Conservation (phyloP, 768 basidiomycete species). For the Termitomyces sp. region DNA sequence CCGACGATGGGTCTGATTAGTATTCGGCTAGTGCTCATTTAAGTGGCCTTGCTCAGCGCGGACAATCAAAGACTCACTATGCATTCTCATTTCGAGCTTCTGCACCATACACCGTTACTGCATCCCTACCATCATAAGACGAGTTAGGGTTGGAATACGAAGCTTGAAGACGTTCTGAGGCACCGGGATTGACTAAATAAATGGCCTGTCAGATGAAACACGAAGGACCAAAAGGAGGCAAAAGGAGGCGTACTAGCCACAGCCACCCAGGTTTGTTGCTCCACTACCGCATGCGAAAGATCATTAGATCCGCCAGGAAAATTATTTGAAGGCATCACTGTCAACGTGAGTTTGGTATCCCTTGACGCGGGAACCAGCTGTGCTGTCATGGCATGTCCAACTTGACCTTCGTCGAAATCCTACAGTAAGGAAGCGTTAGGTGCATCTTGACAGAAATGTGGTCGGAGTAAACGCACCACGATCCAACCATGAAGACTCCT, state of each 20-base stretch:
- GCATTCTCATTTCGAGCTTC: conserved; percentile 61
- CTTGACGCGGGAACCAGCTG: conserved; percentile 25
- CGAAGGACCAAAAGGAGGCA: neutral
- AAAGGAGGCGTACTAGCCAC: conserved; percentile 41
- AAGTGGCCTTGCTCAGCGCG: neutral
- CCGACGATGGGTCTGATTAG: conserved; percentile 30
- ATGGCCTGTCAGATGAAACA: neutral
- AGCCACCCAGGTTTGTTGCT: conserved; percentile 50
- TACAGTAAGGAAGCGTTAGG: conserved; percentile 12
- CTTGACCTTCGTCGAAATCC: conserved; percentile 53
- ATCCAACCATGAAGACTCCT: conserved; percentile 18
- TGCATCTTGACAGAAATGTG: neutral
- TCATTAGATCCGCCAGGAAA: conserved; percentile 41
- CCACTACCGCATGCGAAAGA: conserved; percentile 37
- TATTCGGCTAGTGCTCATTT: conserved; percentile 18
- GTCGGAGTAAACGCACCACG: conserved; percentile 11
- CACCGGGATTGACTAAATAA: conserved; percentile 37
- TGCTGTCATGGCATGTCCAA: conserved; percentile 41
- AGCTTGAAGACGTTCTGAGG: conserved; percentile 30
- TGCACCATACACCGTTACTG: conserved; percentile 43
- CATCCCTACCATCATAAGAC: conserved; percentile 42
- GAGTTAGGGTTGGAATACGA: conserved; percentile 35
- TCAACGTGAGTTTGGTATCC: conserved; percentile 37
- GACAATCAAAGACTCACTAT: conserved; percentile 37
- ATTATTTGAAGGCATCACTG: conserved; percentile 27